Evolutionary conservation across 176 grass and related monocot genomes (phyloP), one percentile per base, ranked within the genome.

Genomic region (Avena sativa): DNA sequence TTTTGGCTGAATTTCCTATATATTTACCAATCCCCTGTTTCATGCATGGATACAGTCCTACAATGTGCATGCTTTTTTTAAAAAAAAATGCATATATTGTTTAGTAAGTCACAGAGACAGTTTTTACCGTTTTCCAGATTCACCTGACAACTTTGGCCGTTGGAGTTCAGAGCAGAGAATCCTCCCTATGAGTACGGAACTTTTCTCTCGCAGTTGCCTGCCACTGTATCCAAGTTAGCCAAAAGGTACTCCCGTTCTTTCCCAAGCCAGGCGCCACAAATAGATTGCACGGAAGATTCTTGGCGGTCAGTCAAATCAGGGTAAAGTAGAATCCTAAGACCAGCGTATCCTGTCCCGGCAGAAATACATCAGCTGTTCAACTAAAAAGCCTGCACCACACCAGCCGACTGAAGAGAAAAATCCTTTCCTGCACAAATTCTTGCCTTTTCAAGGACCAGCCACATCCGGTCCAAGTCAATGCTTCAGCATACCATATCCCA

Each of bases 271-370:
- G 20, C 32, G 65, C n/a, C 66, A 64, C 44, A 9, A 73, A 9
- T 78, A 79, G 74, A 74, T 84, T 44, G n/a, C 9, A 19, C n/a
- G 48, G 30, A 67, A 10, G 83, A 89, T 86, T 85, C 34, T 81
- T 73, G 83, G 52, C 26, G 28, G 78, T 15, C 40, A 60, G 38
- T 20, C 26, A 84, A 44, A 48, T 80, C 36, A 61, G 25, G 78
- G 44, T 26, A 86, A 21, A 19, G 23, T 20, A 71, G 78, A 80
- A 84, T 79, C 64, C 67, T 14, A 20, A 28, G 10, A 26, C 20
- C 13, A 19, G 4, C 66, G 43, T 25, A 75, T 50, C 40, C 67
- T 13, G 26, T 40, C 32, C 19, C 8, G 20, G 49, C 26, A 32
- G 52, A 66, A 52, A 48, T 7, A 76, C 11, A 57, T 52, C 71